Evolutionary conservation across 257 asterid species (phyloP), one percentile per base, ranked within the genome.

Genomic region (Cruciata laevipes): DNA sequence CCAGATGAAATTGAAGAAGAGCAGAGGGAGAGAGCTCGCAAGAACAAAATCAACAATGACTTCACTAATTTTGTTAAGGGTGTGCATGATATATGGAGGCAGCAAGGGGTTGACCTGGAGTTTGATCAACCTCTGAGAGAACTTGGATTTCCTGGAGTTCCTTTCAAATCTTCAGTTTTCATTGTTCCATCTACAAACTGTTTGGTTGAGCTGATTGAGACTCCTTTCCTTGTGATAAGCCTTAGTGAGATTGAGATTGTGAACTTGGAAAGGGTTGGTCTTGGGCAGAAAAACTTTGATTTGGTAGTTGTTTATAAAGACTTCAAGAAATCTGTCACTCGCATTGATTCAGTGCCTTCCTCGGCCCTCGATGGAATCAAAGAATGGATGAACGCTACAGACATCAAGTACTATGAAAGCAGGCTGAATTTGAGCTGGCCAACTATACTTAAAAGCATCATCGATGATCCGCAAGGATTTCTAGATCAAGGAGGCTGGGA

Each of bases 1-100:
- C 95, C 96, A 12, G 95, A 89, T 70, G 96, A 89, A 82, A 84
- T 89, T 42, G 96, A 89, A 80, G 96, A 89, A 79, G 96, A 89
- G 66, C 91, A 89, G 70, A 77, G 96, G 77, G 96, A 89, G 81
- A 81, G 95, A 55, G 91, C 82, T 18, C 72, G 87, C 66, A 89
- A 86, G 57, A 89, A 89, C 79, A 86, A 89, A 76, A 89, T 83
- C 27, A 89, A 83, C 64, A 65, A 74, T 89, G 89, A 86, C 20
- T 89, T 89, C 62, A 91, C 82, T 79, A 75, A 73, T 65, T 89
- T 86, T 70, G 92, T 85, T 69, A 85, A 76, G 78, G 77, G 88
- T 57, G 95, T 89, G 73, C 82, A 85, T 65, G 95, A 86, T 55
- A 80, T 82, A 4, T 83, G 96, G 96, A 83, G 75, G n/a, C 88